Percentiles rank a stretch among this genome's conserved stretches.
These are phyloP conservation scores for Begonia masoniana DNA, from an alignment of 306 rosid genomes.

Conservation along the genomic window DNA sequence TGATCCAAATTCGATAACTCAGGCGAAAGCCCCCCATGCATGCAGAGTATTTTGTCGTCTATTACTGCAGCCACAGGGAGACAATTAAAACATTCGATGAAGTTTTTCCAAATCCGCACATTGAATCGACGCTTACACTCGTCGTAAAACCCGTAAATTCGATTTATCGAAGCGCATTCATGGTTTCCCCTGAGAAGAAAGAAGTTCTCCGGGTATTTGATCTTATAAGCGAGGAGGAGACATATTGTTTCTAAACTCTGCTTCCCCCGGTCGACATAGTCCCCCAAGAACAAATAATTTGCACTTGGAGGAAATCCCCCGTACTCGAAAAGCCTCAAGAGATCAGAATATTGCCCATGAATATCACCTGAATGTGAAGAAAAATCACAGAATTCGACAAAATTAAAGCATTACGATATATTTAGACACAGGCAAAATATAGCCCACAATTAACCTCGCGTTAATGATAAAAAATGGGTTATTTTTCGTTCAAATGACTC, in stretches of 20 bases:
- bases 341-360: slow-evolving; percentile 33
- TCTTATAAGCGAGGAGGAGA: slow-evolving; percentile 29
- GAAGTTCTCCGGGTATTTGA: slow-evolving; percentile 29
- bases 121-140: slow-evolving; percentile 34
- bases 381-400: background rate
- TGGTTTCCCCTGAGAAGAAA: slow-evolving; percentile 32
- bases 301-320: slow-evolving; percentile 34
- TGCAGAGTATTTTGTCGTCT: slow-evolving; percentile 29
- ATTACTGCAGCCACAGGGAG: slow-evolving; percentile 33
- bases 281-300: slow-evolving; percentile 26
- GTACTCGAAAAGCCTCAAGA: slow-evolving; percentile 28
- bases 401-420: too few relatives aligned
- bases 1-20: slow-evolving; percentile 24
- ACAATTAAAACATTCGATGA: slow-evolving; percentile 27
- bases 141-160: slow-evolving; percentile 30
- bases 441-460: too few relatives aligned
- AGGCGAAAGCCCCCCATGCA: slow-evolving; percentile 35
- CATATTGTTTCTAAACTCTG: slow-evolving; percentile 34
- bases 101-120: slow-evolving; percentile 26
- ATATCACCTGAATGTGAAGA: slow-evolving; percentile 18
- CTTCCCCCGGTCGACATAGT: slow-evolving; percentile 31
- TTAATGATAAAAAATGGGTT: too few relatives aligned
- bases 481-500: too few relatives aligned
- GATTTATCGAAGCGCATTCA: slow-evolving; percentile 28
- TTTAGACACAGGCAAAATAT: too few relatives aligned